Evolutionary conservation across 208 protist genomes (phyloP).

Genomic region (Kentomonas sorsogonicus): DNA sequence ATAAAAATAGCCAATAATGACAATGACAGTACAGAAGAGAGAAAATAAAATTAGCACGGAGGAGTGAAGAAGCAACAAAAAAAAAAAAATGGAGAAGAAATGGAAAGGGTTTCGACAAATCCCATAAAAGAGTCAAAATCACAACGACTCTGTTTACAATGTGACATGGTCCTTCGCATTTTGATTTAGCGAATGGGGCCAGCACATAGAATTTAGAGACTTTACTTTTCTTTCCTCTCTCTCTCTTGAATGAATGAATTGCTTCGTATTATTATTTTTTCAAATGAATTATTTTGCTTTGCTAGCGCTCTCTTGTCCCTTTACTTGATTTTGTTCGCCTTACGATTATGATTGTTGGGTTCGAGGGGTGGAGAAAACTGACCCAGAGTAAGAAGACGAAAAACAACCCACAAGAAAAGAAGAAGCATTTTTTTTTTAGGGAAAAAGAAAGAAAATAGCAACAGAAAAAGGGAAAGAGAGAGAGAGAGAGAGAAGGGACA

Average conservation of each 20-base stretch:
- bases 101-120: background rate
- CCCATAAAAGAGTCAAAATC: no score
- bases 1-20: slow-evolving; percentile 4
- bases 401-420: background rate
- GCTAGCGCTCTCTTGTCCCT: background rate
- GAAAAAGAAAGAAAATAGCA: background rate
- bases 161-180: no score
- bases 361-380: no score
- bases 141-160: no score
- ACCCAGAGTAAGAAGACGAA: no score
- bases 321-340: no score
- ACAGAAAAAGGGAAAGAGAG: background rate
- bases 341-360: no score
- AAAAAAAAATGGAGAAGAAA: slow-evolving; percentile 6
- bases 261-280: slow-evolving; percentile 2
- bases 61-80: slow-evolving; percentile 7
- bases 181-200: no score
- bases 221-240: no score
- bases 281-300: background rate
- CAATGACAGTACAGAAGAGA: background rate
- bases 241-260: no score
- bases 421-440: slow-evolving; percentile 1
- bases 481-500: background rate
- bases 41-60: background rate
- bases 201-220: no score